Percentiles rank a stretch among this genome's conserved stretches.
phyloP scores from a whole-genome alignment of 176 grass and related monocot species.

The Ensete glaucum region DNA sequence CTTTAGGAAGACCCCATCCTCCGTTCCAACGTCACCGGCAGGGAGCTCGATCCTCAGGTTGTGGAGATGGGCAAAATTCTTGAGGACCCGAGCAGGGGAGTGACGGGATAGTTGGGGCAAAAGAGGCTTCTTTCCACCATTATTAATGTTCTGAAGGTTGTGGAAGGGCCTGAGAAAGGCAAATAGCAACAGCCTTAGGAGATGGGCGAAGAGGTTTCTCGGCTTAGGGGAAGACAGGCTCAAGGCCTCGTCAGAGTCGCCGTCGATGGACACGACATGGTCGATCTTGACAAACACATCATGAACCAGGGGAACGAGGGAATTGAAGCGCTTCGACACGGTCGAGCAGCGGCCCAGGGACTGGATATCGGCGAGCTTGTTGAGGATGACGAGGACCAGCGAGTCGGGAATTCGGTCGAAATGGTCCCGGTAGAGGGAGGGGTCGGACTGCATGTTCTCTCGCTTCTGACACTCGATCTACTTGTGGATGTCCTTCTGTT shows the following conservation, averaged over 20 bases:
- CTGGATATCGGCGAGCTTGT: slow-evolving; percentile 56
- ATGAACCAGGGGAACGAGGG: slow-evolving; percentile 56
- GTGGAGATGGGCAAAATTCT: neutral
- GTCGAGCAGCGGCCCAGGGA: slow-evolving; percentile 50
- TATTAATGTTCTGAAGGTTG: slow-evolving; percentile 1
- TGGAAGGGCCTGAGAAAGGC: slow-evolving; percentile 1
- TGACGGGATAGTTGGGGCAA: neutral
- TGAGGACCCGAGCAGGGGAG: slow-evolving; percentile 4
- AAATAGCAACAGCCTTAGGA: slow-evolving; percentile 5
- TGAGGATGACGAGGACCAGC: slow-evolving; percentile 63
- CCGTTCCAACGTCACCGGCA: neutral
- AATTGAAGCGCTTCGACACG: slow-evolving; percentile 60
- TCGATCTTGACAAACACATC: slow-evolving; percentile 58
- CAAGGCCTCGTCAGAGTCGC: slow-evolving; percentile 13
- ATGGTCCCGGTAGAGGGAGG: slow-evolving; percentile 51
- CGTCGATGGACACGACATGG: slow-evolving; percentile 31
- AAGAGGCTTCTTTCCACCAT: neutral
- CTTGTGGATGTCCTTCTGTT: neutral
- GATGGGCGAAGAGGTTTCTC: neutral
- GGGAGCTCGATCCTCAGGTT: slow-evolving; percentile 9
- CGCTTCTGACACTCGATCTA: neutral
- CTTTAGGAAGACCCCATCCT: slow-evolving; percentile 7
- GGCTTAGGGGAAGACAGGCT: slow-evolving; percentile 9
- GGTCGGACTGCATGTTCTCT: slow-evolving; percentile 52
- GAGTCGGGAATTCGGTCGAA: slow-evolving; percentile 63